Conservation (phyloP, 129 eudicot species). For the Gnaphalium uliginosum region DNA sequence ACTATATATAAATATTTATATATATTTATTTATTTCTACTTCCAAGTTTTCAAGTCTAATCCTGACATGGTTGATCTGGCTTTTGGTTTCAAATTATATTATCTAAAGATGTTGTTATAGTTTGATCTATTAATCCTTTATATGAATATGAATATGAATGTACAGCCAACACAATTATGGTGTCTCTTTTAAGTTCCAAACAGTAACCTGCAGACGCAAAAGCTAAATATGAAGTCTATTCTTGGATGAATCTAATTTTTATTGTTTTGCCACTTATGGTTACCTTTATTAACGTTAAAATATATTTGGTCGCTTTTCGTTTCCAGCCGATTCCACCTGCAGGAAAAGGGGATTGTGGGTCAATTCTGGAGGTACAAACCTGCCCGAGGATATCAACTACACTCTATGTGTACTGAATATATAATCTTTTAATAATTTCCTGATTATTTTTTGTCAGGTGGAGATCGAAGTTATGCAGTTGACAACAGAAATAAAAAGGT, state of each 20-base stretch:
- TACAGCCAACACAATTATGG: conserved; percentile 8
- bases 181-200: not conserved
- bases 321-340: conserved; percentile 47
- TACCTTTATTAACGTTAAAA: conserved; percentile 3
- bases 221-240: conserved; percentile 3
- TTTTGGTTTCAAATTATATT: conserved; percentile 17
- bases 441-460: conserved; percentile 42
- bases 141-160: not conserved
- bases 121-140: not conserved
- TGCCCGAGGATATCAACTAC: conserved; percentile 14
- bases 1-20: no score
- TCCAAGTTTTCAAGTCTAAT: not conserved
- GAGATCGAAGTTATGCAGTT: conserved; percentile 39
- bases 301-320: conserved; percentile 22
- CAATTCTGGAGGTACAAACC: conserved; percentile 43
- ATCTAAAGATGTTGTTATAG: conserved; percentile 7
- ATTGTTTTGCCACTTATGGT: not conserved
- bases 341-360: conserved; percentile 39
- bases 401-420: not conserved
- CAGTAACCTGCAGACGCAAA: conserved; percentile 14
- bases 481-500: conserved; percentile 59
- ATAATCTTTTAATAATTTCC: conserved; percentile 15
- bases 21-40: no score
- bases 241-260: not conserved
- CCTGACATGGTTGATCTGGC: not conserved